Base-by-base conservation (phyloP, 768 basidiomycete species). In the Leccinum disarticulatum region DNA sequence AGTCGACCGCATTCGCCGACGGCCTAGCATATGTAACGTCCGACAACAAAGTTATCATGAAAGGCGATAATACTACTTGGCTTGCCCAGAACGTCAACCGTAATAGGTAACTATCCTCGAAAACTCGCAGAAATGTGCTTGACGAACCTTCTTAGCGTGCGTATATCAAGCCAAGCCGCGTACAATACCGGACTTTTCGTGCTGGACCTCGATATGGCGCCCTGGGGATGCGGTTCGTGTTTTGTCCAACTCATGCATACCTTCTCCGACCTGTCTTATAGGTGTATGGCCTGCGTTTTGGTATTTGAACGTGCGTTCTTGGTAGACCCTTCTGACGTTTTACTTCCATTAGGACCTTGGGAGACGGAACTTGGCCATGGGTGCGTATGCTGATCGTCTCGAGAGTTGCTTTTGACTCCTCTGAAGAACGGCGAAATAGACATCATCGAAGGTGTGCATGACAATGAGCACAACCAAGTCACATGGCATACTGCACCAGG, bases 271-370 rank as follows among this genome's bases (percentile, higher is more conserved):
- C 14, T 48, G 31, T 54, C 11, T 46, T 47, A 14, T 36, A 90
- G 88, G 82, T 65, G 84, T 87, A 22, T 93, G 93, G 93, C 92
- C 91, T 47, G 88, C 90, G 6, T 91, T 87, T 72, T 91, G 90
- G 90, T 68, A 86, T 57, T 55, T 46, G 54, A 41, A 48, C n/a
- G 14, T 22, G 27, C 9, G 22, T 49, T 54, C 53, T 63, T 36
- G 11, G 36, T 55, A 9, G 19, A 27, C 27, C 8, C 15, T 19
- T 46, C 57, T 64, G 38, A 68, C 49, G 19, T n/a, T 7, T 14
- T 54, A 54, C 31, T 55, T 6, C 17, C 53, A 53, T 51, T 46
- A 73, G 73, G 73, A 73, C 73, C 46, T 15, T 73, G 28, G 87
- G 87, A 50, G 70, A 68, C 60, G 84, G 80, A 1, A 58, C 70